phyloP scores from a whole-genome alignment of 2,329 filamentous ascomycete species.

The Falciphora oryzae region DNA sequence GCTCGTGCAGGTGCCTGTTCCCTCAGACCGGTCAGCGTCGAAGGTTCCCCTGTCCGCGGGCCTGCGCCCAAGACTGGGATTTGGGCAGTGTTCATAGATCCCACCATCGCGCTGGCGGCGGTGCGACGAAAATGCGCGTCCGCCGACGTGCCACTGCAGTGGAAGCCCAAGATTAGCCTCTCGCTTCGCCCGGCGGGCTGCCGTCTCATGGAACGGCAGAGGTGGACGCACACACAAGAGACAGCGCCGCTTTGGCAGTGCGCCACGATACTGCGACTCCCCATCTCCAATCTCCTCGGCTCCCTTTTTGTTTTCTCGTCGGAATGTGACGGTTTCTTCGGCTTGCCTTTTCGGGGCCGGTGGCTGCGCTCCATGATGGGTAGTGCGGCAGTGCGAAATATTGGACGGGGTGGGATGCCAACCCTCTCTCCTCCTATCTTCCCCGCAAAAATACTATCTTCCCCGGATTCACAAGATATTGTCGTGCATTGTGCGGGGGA shows the following conservation, averaged over 20 bases:
- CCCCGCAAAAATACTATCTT: not conserved
- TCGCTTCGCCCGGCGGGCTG: not conserved
- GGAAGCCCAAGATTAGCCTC: not conserved
- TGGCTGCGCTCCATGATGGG: not conserved
- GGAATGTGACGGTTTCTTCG: not conserved
- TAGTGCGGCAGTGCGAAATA: not conserved
- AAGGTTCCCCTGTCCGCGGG: not conserved
- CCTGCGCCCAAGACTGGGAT: not conserved
- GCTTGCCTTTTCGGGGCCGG: not conserved
- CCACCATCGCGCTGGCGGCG: not conserved
- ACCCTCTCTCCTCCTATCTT: not conserved
- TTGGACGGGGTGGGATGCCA: not conserved
- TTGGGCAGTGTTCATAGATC: not conserved
- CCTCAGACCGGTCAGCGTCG: not conserved
- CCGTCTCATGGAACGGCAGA: not conserved
- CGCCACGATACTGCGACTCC: not conserved
- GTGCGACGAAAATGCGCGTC: not conserved
- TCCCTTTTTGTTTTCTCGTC: not conserved
- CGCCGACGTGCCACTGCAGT: not conserved
- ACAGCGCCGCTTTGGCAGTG: not conserved
- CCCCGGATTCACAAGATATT: not conserved
- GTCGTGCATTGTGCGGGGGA: not conserved
- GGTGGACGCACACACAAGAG: not conserved
- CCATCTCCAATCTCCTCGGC: not conserved
- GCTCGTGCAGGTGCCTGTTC: not conserved